Evolutionary conservation across 164 flowering plant genomes (phyloP).

Genomic region (Paratinospora sagittata): DNA sequence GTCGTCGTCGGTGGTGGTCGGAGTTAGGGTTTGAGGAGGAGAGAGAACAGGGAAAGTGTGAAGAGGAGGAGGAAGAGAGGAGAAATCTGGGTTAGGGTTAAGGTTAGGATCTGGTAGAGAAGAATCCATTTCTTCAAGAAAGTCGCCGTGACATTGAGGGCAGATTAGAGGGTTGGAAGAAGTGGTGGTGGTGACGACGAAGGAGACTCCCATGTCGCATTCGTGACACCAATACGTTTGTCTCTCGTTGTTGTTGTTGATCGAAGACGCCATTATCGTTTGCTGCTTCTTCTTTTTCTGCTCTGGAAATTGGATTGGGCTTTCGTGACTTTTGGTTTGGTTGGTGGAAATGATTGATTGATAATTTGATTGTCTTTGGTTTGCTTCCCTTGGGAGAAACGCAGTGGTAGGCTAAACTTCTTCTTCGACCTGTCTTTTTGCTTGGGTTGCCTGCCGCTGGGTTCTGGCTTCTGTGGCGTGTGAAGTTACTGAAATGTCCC

Average conservation of each 20-base stretch:
- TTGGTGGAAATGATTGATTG: neutral
- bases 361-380: too few species aligned
- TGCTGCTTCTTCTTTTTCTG: neutral
- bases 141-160: constrained; percentile 46
- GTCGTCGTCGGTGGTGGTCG: constrained; percentile 17
- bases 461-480: too few species aligned
- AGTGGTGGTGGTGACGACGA: constrained; percentile 23
- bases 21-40: constrained; percentile 15
- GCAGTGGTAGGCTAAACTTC: too few species aligned
- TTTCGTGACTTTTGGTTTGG: neutral
- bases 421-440: too few species aligned
- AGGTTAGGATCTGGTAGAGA: constrained; percentile 12
- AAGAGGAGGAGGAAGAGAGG: constrained; percentile 6
- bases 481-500: too few species aligned
- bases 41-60: constrained; percentile 14
- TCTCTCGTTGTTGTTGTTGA: constrained; percentile 9
- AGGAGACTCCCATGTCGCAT: constrained; percentile 59
- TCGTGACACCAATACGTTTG: constrained; percentile 62
- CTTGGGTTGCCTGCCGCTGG: too few species aligned
- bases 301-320: neutral
- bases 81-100: constrained; percentile 13
- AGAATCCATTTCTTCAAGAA: constrained; percentile 53
- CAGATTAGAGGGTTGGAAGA: constrained; percentile 28
- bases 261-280: constrained; percentile 17
- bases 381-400: too few species aligned